Conservation (phyloP, 495 filamentous ascomycete species). For the Tuber melanosporum region DNA sequence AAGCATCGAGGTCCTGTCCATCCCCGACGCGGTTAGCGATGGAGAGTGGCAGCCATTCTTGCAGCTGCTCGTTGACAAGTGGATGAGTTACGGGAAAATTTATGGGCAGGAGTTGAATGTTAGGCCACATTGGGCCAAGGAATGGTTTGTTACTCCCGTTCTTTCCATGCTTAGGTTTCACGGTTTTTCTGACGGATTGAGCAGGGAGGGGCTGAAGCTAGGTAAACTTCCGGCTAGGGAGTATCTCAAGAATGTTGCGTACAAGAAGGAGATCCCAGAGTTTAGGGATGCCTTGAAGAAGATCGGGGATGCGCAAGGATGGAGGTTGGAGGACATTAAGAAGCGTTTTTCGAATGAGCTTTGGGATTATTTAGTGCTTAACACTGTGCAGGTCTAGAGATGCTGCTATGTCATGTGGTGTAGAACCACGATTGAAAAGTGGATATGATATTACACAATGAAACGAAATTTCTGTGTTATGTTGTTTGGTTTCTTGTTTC, state of each 20-base stretch:
- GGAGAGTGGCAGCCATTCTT: constrained; percentile 46
- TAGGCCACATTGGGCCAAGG: constrained; percentile 54
- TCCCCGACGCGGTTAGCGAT: constrained; percentile 45
- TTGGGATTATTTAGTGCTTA: not conserved
- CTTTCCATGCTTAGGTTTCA: not conserved
- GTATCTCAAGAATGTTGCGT: constrained; percentile 46
- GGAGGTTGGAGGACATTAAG: constrained; percentile 46
- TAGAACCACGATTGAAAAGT: not conserved
- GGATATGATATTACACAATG: not conserved
- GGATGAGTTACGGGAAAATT: constrained; percentile 45
- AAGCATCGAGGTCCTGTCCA: constrained; percentile 50
- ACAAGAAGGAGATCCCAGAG: constrained; percentile 46
- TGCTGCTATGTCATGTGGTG: not conserved
- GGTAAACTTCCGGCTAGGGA: constrained; percentile 39
- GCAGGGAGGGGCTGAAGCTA: constrained; percentile 38
- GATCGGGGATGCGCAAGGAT: constrained; percentile 49
- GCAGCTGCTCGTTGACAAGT: constrained; percentile 47
- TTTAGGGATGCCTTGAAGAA: constrained; percentile 45
- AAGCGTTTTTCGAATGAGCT: constrained; percentile 23
- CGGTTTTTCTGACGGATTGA: not conserved
- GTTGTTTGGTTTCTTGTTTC: not conserved
- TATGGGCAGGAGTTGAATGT: constrained; percentile 44
- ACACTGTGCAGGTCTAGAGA: not conserved
- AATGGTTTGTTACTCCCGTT: constrained; percentile 45
- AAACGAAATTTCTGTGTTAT: not conserved